A percentile compares a stretch with the other conserved stretches of the same genome.
Evolutionary conservation across 495 filamentous ascomycete species (phyloP).

Genomic region (Annulohypoxylon moriforme): DNA sequence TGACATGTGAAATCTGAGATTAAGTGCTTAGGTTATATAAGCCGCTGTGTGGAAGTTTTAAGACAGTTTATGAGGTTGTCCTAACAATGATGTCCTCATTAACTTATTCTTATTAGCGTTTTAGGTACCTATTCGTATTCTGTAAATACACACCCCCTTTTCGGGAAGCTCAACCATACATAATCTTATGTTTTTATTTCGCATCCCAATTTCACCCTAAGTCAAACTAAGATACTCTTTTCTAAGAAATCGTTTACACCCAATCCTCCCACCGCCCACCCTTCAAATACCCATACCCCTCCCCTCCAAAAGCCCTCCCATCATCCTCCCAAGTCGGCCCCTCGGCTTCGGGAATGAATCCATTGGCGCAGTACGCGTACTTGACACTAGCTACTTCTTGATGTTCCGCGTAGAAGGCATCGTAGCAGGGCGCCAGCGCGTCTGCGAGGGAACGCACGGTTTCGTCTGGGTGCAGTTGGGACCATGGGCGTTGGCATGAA

Average conservation of each 20-base stretch:
- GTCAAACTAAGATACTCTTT: no score
- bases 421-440: slow-evolving; percentile 58
- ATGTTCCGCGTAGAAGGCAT: slow-evolving; percentile 62
- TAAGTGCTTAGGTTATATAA: not conserved
- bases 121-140: no score
- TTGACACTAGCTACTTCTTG: slow-evolving; percentile 45
- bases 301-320: not conserved
- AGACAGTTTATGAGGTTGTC: not conserved
- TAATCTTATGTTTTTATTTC: not conserved
- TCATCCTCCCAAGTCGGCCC: slow-evolving; percentile 56
- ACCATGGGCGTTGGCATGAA: slow-evolving; percentile 67
- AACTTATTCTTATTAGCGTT: not conserved
- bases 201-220: no score
- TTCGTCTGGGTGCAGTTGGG: slow-evolving; percentile 62
- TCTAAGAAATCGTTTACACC: slow-evolving; percentile 26
- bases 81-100: not conserved
- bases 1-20: no score
- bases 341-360: slow-evolving; percentile 67
- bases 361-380: slow-evolving; percentile 65
- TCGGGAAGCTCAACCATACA: no score
- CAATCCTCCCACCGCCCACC: slow-evolving; percentile 49
- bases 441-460: slow-evolving; percentile 47
- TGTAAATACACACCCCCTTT: no score
- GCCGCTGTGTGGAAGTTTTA: not conserved
- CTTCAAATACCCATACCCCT: slow-evolving; percentile 27